A percentile compares a stretch with the other conserved stretches of the same genome.
Evolutionary conservation across 148 eudicot species (phyloP).

Genomic region (Cornus florida): DNA sequence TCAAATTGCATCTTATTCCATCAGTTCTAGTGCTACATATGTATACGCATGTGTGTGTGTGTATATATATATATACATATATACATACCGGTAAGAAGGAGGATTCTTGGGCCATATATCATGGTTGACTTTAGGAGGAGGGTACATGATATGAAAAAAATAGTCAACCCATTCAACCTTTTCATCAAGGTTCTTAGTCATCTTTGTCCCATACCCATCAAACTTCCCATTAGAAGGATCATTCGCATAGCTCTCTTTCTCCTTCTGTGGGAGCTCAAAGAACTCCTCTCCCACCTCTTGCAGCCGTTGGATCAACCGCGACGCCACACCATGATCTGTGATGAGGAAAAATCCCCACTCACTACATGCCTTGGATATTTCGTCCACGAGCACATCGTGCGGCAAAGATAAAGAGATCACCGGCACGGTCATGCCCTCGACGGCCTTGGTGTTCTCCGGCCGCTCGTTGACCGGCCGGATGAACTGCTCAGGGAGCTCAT

Average conservation of each 20-base stretch:
- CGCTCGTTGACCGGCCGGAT: constrained; percentile 36
- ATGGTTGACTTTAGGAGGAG: constrained; percentile 39
- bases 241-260: constrained; percentile 43
- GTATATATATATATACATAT: too few species aligned
- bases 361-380: constrained; percentile 24
- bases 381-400: constrained; percentile 23
- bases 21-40: too few species aligned
- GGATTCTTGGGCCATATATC: constrained; percentile 42
- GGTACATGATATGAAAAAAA: constrained; percentile 40
- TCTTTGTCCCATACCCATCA: constrained; percentile 49
- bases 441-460: constrained; percentile 42
- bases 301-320: constrained; percentile 19
- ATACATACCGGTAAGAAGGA: constrained; percentile 32
- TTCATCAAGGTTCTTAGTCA: constrained; percentile 34
- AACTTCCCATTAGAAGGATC: constrained; percentile 30
- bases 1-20: too few species aligned
- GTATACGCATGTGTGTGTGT: too few species aligned
- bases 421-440: constrained; percentile 37
- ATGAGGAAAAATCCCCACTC: constrained; percentile 45
- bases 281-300: constrained; percentile 34
- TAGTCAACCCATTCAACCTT: constrained; percentile 51
- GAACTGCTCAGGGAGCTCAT: constrained; percentile 34
- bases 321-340: constrained; percentile 29
- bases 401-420: constrained; percentile 35
- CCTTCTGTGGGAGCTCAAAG: constrained; percentile 32